Evolutionary conservation across 2,329 filamentous ascomycete species (phyloP).

Genomic region (Pyrenochaeta sp.): DNA sequence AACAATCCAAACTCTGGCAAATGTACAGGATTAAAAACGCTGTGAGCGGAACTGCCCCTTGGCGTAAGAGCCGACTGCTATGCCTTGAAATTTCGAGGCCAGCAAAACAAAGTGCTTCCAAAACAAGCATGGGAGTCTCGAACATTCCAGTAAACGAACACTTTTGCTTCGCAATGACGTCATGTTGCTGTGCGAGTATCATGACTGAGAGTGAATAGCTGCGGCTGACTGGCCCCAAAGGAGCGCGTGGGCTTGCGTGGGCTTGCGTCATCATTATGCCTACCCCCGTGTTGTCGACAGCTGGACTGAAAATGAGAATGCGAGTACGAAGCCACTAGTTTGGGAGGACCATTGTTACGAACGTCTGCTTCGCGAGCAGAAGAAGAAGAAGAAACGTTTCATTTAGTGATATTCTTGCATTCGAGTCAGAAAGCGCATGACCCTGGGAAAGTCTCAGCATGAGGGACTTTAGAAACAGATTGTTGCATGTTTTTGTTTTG

Average conservation of each 20-base stretch:
- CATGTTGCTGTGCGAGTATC: no score
- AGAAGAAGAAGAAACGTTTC: no score
- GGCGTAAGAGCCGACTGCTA: not conserved
- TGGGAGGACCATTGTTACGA: not conserved
- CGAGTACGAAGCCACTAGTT: not conserved
- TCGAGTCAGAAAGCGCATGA: not conserved
- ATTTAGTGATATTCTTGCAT: not conserved
- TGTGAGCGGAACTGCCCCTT: not conserved
- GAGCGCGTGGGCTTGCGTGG: not conserved
- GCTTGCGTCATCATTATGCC: not conserved
- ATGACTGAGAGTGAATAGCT: no score
- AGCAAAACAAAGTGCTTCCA: no score
- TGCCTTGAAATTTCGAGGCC: not conserved
- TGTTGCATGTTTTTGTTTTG: not conserved
- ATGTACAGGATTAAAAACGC: not conserved
- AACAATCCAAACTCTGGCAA: not conserved
- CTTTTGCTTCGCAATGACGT: not conserved
- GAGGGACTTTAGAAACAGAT: not conserved
- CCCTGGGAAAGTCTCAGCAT: not conserved
- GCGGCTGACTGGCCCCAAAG: not conserved
- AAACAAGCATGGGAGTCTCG: no score
- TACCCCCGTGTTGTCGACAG: not conserved
- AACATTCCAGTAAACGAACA: not conserved
- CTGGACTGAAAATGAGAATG: not conserved
- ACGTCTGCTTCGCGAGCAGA: not conserved